Base-by-base conservation (phyloP, 139 green algal species). In the Edaphochlamys debaryana region DNA sequence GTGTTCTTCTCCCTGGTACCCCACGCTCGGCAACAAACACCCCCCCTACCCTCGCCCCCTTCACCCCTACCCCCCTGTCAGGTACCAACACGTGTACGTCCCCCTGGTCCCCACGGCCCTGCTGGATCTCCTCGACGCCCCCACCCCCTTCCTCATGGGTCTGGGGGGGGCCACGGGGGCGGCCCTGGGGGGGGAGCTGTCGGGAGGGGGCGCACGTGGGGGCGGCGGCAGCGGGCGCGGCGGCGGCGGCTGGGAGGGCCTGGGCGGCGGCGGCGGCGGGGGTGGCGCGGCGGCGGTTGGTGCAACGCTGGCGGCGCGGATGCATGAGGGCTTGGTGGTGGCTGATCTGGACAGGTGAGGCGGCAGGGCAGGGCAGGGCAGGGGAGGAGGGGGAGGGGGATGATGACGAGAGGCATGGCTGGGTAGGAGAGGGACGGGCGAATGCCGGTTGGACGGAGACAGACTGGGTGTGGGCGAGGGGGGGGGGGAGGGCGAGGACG, bases 101-200 rank as follows among this genome's bases (percentile, higher is more conserved):
- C 90, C 90, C 0, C 83, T 92, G 20, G 67, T 94, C 71, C 89
- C 90, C 6, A 40, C 45, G 45, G 62, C 36, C 17, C 76, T 94
- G 67, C 23, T 74, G 19, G 90, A 92, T 30, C 88, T 90, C 32
- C 30, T 92, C 27, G 90, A 93, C 56, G 90, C 90, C 22, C 90
- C 90, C 45, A 94, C 88, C 27, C 90, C 90, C 30, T 94, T 91
- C 80, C 79, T 94, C 0, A 94, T 94, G 90, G 90, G 90, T 0
- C 58, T 94, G 38, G 82, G 87, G 22, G 30, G 60, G 0, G 4
- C 13, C 19, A 23, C 48, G 0, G 58, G 45, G 23, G 63, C 62
- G 27, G 37, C 6, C 34, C 69, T 77, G 34, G 50, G 27, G 9
- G 79, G 38, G 4, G 52, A 69, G 37, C 67, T 69, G 67, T 15